Base-by-base conservation (phyloP, 495 filamentous ascomycete species). In the Penicillium ochrochloron region DNA sequence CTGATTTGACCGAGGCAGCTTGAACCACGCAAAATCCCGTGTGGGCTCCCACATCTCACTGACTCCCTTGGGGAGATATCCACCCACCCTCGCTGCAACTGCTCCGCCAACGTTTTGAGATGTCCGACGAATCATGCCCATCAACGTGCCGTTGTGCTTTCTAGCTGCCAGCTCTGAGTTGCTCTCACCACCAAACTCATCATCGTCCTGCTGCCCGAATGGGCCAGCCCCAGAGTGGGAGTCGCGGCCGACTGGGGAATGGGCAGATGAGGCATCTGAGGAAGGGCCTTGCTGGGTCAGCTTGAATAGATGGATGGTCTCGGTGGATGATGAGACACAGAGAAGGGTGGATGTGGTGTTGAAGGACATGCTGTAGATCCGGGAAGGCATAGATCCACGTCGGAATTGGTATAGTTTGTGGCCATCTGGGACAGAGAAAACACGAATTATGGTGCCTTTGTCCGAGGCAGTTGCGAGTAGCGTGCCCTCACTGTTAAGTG, bases 281-380 rank as follows among this genome's bases (percentile, higher is more conserved):
- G 68, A 62, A 33, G 74, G 67, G 5, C 74, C 68, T 61, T 74
- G 78, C 12, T 77, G 75, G 44, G 78, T 82, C 48, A 98, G 80
- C 46, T 94, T 92, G 78, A 98, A 99, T 55, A 99, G 89, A 71
- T 99, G 95, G n/a, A 99, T 90, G 14, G 95, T 99, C 70, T 99
- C 96, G 0, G 93, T 94, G 2, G 92, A 92, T 11, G 94, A 97
- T 14, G 94, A 97, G 59, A 98, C 93, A 69, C 93, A 97, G 39
- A 99, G 88, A 3, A 99, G 84, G 8, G 94, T 95, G 5, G 93
- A 96, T 35, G 90, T 93, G 17, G 92, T 85, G 74, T 99, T 99
- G 82, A 98, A 99, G n/a, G 92, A 95, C 95, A 99, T 97, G 86
- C 93, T 96, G 76, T 91, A 97, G 62, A 99, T 98, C 23, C 90